Evolutionary conservation across 2,329 filamentous ascomycete genomes (phyloP), one percentile per base, ranked within the genome.

Genomic region (Neonectria hederae): DNA sequence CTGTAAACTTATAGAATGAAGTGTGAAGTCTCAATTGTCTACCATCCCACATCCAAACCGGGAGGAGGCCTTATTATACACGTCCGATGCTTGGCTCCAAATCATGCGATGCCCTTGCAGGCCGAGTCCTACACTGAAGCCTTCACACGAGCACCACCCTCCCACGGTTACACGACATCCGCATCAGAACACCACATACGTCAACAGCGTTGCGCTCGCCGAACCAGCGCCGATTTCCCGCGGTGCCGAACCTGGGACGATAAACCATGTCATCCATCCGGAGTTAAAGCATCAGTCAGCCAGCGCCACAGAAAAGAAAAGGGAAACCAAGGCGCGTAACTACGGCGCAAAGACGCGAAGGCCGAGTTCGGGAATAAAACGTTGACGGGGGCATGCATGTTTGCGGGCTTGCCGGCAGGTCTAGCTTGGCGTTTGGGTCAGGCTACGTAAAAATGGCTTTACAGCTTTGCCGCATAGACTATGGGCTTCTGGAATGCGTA

Each of bases 131-230:
- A 53, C 56, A 6, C 26, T 32, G 46, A 45, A 46, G 48, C 40
- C 49, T 54, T 9, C 28, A 26, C 30, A 45, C n/a, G 22, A 9
- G 35, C 22, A 55, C 14, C 7, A 40, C 30, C 24, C n/a, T n/a
- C n/a, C 9, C 21, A 26, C 45, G 52, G 52, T 56, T 56, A 56
- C 59, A 62, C 38, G 59, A 52, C 59, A 55, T 49, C 17, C 38
- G 26, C 21, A 13, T 52, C 19, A 22, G 10, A 35, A 43, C 40
- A 35, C 35, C 42, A 21, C 22, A 22, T 56, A 56, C 46, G 59
- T 52, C 45, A 28, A 45, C 59, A 62, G 38, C 53, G 59, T 52
- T 32, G 59, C 46, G 45, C 53, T 56, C 53, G 53, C 53, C 53
- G 59, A 62, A 45, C 26, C 59, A 9, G 35, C 35, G 53, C 59